Base-by-base conservation (phyloP, 2,329 filamentous ascomycete genomes). In the Malbranchea zuffiana region DNA sequence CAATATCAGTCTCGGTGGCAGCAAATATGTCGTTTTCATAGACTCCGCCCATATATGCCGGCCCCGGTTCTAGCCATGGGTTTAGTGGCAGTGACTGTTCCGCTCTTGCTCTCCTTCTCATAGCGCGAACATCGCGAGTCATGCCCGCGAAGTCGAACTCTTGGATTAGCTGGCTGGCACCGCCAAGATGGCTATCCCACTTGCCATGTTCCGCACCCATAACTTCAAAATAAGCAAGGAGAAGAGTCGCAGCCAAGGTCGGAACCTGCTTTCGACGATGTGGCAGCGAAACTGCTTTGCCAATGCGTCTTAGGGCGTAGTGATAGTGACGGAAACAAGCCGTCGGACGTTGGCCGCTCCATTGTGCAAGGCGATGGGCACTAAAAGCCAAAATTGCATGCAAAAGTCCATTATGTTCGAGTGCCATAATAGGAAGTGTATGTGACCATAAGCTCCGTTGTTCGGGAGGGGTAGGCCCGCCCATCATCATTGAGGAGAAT, bases 191-290 rank as follows among this genome's bases (percentile, higher is more conserved):
- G 44, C 82, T 88, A 51, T 83, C 90, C 90, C 90, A 98, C 56
- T 94, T 94, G 38, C 81, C 78, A 50, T 96, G 88, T 47, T 98
- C 88, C 15, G 86, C 88, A 23, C 81, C 82, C 78, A 88, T 90
- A 12, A 95, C 83, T 56, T 96, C 90, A 51, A 93, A 96, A 56
- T 86, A 96, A 0, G 79, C 84, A 5, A 98, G 69, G 5, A 96
- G 65, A 23, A 95, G 66, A 0, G 84, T 86, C 2, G 87, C 86
- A 5, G 87, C 88, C n/a, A 96, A 65, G 0, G 86, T 95, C 1
- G 83, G 77, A 6, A 84, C 74, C 39, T 85, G 77, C 6, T 78
- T 76, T 36, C 86, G 75, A 49, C 78, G 76, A 30, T 68, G 69
- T 0, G 76, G 67, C 17, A 82, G 72, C 31, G 75, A 74, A 18